Evolutionary conservation across 208 protist genomes (phyloP), one percentile per base, ranked within the genome.

Genomic region (Vickermania ingenoplastis): DNA sequence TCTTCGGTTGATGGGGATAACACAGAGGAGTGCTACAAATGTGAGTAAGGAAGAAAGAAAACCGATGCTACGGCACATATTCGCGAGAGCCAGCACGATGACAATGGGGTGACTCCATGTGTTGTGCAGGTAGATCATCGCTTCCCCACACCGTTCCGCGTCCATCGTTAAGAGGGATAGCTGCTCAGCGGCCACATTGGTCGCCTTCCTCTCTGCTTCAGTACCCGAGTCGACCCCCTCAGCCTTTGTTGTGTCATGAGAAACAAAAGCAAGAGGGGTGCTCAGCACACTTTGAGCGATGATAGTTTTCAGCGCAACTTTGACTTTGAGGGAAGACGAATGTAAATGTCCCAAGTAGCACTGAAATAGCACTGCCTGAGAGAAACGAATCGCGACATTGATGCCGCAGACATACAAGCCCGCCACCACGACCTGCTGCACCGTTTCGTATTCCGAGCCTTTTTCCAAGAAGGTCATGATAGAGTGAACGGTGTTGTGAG

Each of bases 91-190:
- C 22, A 62, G 69, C 41, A 78, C 41, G 41, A 81, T 81, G 26
- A 91, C 57, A 25, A 85, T 68, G 23, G 84, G 84, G 61, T 81
- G 76, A 2, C 76, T 71, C 81, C 84, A 91, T 31, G 75, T 68
- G 29, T 91, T 85, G 73, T 88, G 84, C 52, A 91, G 68, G 36
- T 81, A 86, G 50, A 89, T 71, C 29, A 91, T 64, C 41, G 69
- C 71, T 49, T 86, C 69, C 21, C 75, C 71, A 54, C 84, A 91
- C 61, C 71, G 73, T 50, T 61, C 67, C 30, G 74, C 69, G 61
- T 91, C 84, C 21, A 86, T 71, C 3, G 77, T 88, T 3, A 88
- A 57, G 23, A 91, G 71, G 21, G 81, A 72, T 64, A 86, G 59
- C 4, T 78, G 67, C 53, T 82, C 79, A 5, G 69, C 73, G 41